Base-by-base conservation (phyloP, 805 yeast species). In the Ogataea saltuana region DNA sequence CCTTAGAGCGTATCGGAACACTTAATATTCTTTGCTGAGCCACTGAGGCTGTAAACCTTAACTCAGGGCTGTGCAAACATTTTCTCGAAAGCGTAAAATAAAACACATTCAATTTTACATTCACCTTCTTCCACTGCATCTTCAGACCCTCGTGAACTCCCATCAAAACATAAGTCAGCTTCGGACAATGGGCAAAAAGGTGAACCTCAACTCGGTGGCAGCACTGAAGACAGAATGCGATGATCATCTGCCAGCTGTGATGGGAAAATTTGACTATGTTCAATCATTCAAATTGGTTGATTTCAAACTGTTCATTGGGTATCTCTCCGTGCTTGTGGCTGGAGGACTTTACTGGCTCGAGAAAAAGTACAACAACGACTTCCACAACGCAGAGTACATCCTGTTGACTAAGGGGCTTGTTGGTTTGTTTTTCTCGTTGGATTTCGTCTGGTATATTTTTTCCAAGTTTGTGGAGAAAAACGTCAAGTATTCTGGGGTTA, bases 201-300 rank as follows among this genome's bases (percentile, higher is more conserved):
- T 65, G 26, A 63, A 67, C 36, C 40, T 53, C 39, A 68, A 77
- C 55, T 76, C 82, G 1, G 69, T 70, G 4, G 54, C 59, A 11
- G 78, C 76, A 3, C 64, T 79, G 51, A 71, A 76, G 48, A 67
- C 65, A 15, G 72, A 75, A 28, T 62, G 72, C 12, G 83, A 79
- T 54, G 83, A 78, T 11, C 67, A 68, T 26, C 61, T 79, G 25
- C 59, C 75, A 5, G 56, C 49, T 3, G 65, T 68, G 1, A 56
- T 79, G 41, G 65, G 65, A 23, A 63, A 63, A 28, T 55, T 77
- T 10, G 80, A 78, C 3, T 79, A 67, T 50, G 59, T 60, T 10
- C 78, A 79, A 53, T 68, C 75, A 20, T 78, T 77, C 50, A 50
- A 48, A 11, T 48, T 75, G 13, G 53, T 58, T 25, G 83, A 79